Conservation (phyloP, 1,139 yeast genomes). For the Blastobotrys illinoisensis region DNA sequence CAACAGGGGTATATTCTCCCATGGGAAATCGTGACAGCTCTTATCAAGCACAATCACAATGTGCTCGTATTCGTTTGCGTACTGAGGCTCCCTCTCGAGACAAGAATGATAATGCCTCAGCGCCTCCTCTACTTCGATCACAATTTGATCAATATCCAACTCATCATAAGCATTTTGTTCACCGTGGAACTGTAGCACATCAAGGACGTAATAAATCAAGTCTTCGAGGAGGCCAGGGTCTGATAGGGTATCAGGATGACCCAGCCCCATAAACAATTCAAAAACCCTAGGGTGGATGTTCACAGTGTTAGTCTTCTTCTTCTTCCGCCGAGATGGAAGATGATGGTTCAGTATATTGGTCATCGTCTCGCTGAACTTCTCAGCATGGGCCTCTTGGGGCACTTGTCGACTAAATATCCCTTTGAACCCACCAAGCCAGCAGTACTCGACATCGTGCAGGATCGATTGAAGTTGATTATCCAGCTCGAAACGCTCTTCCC, state of each 20-base stretch:
- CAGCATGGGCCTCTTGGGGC: conserved; percentile 29
- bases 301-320: conserved; percentile 22
- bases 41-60: conserved; percentile 64
- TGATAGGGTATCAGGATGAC: conserved; percentile 32
- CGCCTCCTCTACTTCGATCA: conserved; percentile 46
- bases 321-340: conserved; percentile 29
- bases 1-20: conserved; percentile 74
- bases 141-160: conserved; percentile 48
- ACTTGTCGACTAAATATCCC: conserved; percentile 45
- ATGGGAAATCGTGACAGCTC: conserved; percentile 64
- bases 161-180: conserved; percentile 60
- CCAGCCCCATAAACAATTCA: conserved; percentile 49
- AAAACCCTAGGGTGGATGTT: conserved; percentile 47
- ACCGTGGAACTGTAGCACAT: conserved; percentile 57
- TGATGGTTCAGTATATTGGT: conserved; percentile 32
- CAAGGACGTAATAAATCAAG: conserved; percentile 56
- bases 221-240: conserved; percentile 52
- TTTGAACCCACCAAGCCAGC: conserved; percentile 79
- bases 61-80: conserved; percentile 39
- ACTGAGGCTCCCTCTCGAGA: conserved; percentile 5
- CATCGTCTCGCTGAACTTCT: conserved; percentile 39
- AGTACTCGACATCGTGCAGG: conserved; percentile 53
- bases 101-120: conserved; percentile 32
- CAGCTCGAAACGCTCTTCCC: conserved; percentile 60
- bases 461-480: conserved; percentile 53